phyloP scores from a whole-genome alignment of 2,329 filamentous ascomycete species.

The Ceratocystis albifundus region DNA sequence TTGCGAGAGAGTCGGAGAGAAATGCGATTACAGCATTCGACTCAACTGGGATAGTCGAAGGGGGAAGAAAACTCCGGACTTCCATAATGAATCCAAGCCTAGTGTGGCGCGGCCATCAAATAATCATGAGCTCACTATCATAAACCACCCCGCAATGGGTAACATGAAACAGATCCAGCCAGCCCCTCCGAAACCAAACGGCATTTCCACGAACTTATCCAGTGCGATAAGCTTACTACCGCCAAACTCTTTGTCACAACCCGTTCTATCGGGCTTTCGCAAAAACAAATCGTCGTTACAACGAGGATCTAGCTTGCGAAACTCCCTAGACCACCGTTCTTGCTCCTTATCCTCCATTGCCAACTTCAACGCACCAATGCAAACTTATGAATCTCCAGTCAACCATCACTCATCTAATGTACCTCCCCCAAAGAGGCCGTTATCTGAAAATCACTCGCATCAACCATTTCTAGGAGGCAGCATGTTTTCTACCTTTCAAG shows the following conservation, averaged over 20 bases:
- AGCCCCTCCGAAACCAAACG: constrained; percentile 10
- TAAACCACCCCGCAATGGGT: constrained; percentile 28
- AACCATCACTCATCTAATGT: too few relatives aligned
- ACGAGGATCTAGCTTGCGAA: not conserved
- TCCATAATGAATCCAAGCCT: constrained; percentile 14
- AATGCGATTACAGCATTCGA: constrained; percentile 69
- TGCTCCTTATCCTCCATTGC: not conserved
- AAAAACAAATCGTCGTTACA: not conserved
- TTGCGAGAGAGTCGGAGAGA: constrained; percentile 58
- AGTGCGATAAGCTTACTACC: not conserved
- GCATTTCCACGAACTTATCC: not conserved
- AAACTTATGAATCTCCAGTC: not conserved
- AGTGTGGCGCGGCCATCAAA: constrained; percentile 27
- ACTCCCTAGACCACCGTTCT: not conserved
- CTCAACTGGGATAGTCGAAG: constrained; percentile 66
- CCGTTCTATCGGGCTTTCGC: not conserved
- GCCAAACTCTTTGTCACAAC: not conserved
- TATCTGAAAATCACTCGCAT: not conserved
- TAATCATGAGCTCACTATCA: constrained; percentile 30
- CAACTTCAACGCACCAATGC: not conserved
- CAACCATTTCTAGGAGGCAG: not conserved
- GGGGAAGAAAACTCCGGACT: constrained; percentile 24
- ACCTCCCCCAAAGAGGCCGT: not conserved
- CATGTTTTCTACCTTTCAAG: constrained; percentile 21
- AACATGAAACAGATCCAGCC: constrained; percentile 13